Evolutionary conservation across 192 early-diverging fungal genomes (phyloP).

Genomic region (Podila epigama): DNA sequence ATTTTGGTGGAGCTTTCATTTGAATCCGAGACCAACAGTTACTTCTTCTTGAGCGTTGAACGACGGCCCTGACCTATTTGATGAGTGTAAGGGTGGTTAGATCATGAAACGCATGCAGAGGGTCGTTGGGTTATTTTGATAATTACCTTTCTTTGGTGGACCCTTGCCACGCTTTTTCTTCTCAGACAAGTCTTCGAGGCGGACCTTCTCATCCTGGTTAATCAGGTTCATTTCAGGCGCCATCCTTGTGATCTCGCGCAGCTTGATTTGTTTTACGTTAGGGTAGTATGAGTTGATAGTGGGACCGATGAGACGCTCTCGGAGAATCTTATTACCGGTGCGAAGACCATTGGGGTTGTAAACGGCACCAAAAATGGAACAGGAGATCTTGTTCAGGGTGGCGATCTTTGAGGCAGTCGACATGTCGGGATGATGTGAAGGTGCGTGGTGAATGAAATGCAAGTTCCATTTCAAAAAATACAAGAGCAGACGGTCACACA

Average conservation of each 20-base stretch:
- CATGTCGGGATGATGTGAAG: constrained; percentile 13
- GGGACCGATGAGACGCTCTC: constrained; percentile 72
- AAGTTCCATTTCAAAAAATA: neutral
- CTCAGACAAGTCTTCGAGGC: constrained; percentile 71
- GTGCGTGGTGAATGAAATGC: neutral
- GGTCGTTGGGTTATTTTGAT: neutral
- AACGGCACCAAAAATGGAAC: constrained; percentile 69
- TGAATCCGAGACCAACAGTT: too few species aligned
- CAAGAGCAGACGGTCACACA: too few species aligned
- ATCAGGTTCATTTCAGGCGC: constrained; percentile 61
- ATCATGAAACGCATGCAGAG: neutral
- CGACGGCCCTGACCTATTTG: constrained; percentile 63
- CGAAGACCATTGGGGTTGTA: constrained; percentile 75
- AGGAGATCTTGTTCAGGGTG: constrained; percentile 64
- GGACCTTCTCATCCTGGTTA: constrained; percentile 69
- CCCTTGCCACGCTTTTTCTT: constrained; percentile 79
- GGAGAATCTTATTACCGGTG: constrained; percentile 77
- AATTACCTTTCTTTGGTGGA: constrained; percentile 75
- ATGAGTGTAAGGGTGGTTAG: too few species aligned
- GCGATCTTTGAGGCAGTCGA: constrained; percentile 48
- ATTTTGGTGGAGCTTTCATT: too few species aligned
- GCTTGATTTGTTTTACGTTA: constrained; percentile 56
- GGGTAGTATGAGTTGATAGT: constrained; percentile 73
- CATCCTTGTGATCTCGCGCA: constrained; percentile 58
- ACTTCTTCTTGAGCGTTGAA: constrained; percentile 63